These are phyloP conservation scores for Nakaseomyces bracarensis DNA, from an alignment of 1,139 yeast species.

Conservation along the genomic window DNA sequence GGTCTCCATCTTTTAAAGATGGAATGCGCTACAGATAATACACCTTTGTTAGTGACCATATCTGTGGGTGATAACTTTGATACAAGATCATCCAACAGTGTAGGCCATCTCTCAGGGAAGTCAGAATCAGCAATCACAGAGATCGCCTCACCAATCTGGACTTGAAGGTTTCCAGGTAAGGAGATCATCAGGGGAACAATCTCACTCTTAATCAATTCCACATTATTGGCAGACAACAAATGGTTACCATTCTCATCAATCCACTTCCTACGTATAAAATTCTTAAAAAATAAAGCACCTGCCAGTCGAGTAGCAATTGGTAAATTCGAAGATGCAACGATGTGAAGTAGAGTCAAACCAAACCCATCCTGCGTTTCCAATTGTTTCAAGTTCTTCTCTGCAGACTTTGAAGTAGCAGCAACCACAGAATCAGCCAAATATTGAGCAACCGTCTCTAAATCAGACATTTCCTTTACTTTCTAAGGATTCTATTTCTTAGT, in stretches of 20 bases:
- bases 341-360: constrained; percentile 62
- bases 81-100: constrained; percentile 68
- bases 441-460: constrained; percentile 31
- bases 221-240: constrained; percentile 53
- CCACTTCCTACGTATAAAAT: constrained; percentile 79
- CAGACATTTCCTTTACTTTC: constrained; percentile 29
- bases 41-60: constrained; percentile 73
- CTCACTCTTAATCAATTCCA: constrained; percentile 59
- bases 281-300: constrained; percentile 85
- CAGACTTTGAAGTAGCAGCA: constrained; percentile 45
- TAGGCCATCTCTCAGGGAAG: constrained; percentile 85
- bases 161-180: constrained; percentile 66
- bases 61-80: constrained; percentile 50
- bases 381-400: constrained; percentile 51
- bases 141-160: constrained; percentile 90
- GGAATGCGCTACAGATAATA: constrained; percentile 85
- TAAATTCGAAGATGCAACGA: constrained; percentile 58
- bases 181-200: constrained; percentile 77
- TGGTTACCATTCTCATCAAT: constrained; percentile 82
- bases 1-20: constrained; percentile 97
- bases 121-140: constrained; percentile 92
- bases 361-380: constrained; percentile 67
- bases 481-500: too few relatives aligned
- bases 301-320: constrained; percentile 64
- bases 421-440: constrained; percentile 35